Conservation (phyloP, 257 asterid species). For the Gentiana macrophylla region DNA sequence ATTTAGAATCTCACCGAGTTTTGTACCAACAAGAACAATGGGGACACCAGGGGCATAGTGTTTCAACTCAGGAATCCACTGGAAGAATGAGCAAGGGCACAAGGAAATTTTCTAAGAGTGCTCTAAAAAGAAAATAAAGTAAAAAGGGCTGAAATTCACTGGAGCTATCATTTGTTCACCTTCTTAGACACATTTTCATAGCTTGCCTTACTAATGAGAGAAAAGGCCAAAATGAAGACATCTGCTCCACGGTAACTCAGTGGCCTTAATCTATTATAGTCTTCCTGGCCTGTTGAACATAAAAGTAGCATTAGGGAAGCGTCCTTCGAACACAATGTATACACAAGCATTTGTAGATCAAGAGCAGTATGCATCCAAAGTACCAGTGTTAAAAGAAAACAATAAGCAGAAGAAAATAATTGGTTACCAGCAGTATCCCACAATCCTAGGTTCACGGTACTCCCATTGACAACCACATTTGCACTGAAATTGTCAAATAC, state of each 20-base stretch:
- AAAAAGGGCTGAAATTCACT: background rate
- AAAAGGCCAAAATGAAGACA: constrained; percentile 49
- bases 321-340: background rate
- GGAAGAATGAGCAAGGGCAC: constrained; percentile 11
- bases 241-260: constrained; percentile 53
- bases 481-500: constrained; percentile 55
- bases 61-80: constrained; percentile 60
- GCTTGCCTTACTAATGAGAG: constrained; percentile 54
- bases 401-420: background rate
- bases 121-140: background rate
- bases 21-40: constrained; percentile 46
- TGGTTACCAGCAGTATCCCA: constrained; percentile 52
- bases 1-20: constrained; percentile 30
- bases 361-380: background rate
- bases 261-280: constrained; percentile 46
- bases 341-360: too few species aligned
- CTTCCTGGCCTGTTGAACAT: constrained; percentile 38
- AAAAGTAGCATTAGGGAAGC: background rate
- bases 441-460: constrained; percentile 42
- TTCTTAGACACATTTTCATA: constrained; percentile 49
- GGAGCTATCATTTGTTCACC: constrained; percentile 15
- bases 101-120: constrained; percentile 1
- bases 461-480: constrained; percentile 46
- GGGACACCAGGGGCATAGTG: constrained; percentile 58
- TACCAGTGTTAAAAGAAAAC: background rate